phyloP scores from a whole-genome alignment of 2,329 filamentous ascomycete genomes.

The Colletotrichum sp. region DNA sequence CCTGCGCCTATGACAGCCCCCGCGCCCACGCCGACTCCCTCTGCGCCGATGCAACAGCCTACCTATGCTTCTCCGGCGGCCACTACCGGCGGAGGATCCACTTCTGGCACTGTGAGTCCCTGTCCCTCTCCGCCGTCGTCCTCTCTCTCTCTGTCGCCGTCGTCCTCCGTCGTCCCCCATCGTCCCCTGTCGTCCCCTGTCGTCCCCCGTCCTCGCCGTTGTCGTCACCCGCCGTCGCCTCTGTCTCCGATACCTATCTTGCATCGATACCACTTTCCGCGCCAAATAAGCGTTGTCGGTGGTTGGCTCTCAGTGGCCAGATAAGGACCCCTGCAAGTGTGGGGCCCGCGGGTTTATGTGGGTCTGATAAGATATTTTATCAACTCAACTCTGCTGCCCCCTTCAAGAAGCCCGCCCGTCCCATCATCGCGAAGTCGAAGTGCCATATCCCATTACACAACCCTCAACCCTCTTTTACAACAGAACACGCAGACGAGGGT shows the following conservation, averaged over 20 bases:
- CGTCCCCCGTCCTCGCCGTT: neutral
- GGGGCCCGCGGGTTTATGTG: neutral
- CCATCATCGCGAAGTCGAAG: neutral
- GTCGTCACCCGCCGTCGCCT: neutral
- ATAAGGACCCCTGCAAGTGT: neutral
- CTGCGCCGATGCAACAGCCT: neutral
- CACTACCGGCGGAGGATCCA: constrained; percentile 3
- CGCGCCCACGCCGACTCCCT: neutral
- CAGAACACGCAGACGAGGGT: neutral
- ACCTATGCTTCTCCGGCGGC: constrained; percentile 9
- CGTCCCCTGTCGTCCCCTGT: neutral
- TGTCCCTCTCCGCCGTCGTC: neutral
- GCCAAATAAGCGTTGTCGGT: neutral
- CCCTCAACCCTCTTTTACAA: neutral
- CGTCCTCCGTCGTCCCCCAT: neutral
- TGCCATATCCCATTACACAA: neutral
- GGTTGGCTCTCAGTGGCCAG: neutral
- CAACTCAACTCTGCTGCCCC: neutral
- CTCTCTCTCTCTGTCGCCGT: neutral
- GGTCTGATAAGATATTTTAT: neutral
- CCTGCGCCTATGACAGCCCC: neutral
- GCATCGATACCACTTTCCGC: neutral
- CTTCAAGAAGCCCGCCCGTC: neutral
- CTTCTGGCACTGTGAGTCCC: constrained; percentile 5
- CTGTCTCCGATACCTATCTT: neutral